Conservation (phyloP, 306 rosid species). For the Vachellia collinsii region DNA sequence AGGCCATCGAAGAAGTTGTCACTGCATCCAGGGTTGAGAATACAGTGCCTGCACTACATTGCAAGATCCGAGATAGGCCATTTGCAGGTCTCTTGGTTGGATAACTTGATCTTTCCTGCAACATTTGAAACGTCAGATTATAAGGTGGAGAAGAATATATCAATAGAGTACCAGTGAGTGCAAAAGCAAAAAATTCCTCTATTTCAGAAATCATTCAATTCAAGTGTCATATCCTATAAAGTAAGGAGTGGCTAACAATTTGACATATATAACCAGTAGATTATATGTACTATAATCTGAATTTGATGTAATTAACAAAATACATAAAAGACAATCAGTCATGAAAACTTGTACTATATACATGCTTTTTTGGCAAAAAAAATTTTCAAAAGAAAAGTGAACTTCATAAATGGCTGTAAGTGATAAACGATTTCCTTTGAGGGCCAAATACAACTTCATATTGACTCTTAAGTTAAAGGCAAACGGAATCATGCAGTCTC, state of each 20-base stretch:
- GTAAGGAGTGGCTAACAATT: neutral
- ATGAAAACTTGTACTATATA: neutral
- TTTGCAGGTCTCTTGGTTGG: neutral
- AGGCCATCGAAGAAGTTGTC: neutral
- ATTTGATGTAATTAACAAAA: neutral
- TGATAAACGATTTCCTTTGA: neutral
- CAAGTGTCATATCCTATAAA: neutral
- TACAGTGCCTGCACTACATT: neutral
- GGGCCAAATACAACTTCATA: neutral
- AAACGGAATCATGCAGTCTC: neutral
- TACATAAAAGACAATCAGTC: neutral
- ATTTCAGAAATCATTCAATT: neutral
- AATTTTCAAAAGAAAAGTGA: neutral
- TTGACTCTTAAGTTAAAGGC: neutral
- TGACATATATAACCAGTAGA: neutral
- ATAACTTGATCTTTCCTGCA: conserved; percentile 1
- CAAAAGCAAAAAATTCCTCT: neutral
- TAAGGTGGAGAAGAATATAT: neutral
- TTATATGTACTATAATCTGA: neutral
- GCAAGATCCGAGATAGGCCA: neutral
- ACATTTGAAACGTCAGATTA: neutral
- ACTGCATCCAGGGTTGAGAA: neutral
- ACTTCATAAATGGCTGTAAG: neutral
- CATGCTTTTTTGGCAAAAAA: neutral
- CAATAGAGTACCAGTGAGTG: neutral